Base-by-base conservation (phyloP, 1,284 basidiomycete genomes). In the Tylopilus microsporus region DNA sequence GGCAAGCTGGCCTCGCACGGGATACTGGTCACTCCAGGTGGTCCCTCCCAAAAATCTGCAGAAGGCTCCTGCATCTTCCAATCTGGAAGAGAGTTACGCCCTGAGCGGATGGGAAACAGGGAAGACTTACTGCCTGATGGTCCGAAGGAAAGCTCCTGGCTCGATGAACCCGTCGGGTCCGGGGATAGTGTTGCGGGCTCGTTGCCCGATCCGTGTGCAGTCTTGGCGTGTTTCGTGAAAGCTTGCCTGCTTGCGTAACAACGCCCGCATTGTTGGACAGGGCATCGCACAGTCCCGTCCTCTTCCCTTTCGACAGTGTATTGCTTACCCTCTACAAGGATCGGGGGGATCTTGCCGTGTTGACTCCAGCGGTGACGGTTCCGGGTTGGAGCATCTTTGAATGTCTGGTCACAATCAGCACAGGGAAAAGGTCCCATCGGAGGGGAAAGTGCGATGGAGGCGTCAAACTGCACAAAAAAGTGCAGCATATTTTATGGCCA, bases 391-490 rank as follows among this genome's bases (percentile, higher is more conserved):
- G 41, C 4, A 49, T 37, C 49, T 21, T 57, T 9, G 16, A 57
- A 58, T 1, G 18, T 49, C 5, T 32, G 32, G 10, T 37, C 3
- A n/a, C 57, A 58, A 18, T 49, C 41, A 43, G 54, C 3, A 49
- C 53, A 58, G 5, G 34, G 34, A 34, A 56, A 37, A 15, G 52
- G 82, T 84, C 18, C 42, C 42, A 43, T 43, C 6, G 42, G 42
- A 43, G 42, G 42, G n/a, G n/a, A n/a, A 43, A 5, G 18, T 43
- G 42, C 42, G 18, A 8, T 43, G 42, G 42, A 43, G 42, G 42
- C 6, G 6, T 43, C 42, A 43, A 43, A 43, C n/a, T 12, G 3
- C 37, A 13, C 37, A 37, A 11, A 37, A 37, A 11, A 11, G 37
- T 43, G 42, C 18, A 43, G 2, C 42, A n/a, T n/a, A n/a, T 19